A percentile compares a stretch with the other conserved stretches of the same genome.
Conservation (phyloP, 805 yeast genomes). For the Komagataella populi region DNA sequence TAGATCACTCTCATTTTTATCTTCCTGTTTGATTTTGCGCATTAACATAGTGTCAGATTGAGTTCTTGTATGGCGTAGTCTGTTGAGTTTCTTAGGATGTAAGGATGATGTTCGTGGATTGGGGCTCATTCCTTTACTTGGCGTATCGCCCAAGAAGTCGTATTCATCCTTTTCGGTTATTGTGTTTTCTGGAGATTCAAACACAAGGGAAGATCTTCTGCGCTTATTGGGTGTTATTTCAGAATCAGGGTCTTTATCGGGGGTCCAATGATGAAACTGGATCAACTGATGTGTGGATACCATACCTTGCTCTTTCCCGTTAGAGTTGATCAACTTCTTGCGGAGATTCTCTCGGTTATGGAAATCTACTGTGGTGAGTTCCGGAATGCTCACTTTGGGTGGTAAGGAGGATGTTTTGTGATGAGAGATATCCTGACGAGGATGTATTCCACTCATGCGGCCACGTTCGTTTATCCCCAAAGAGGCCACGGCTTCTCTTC, state of each 20-base stretch:
- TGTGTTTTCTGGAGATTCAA: neutral
- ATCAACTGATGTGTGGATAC: slow-evolving; percentile 24
- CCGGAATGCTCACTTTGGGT: slow-evolving; percentile 18
- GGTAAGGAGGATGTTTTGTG: slow-evolving; percentile 20
- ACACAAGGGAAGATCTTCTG: slow-evolving; percentile 1
- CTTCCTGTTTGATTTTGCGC: neutral
- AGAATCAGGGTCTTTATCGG: slow-evolving; percentile 8
- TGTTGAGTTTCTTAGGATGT: neutral
- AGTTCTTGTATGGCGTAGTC: neutral
- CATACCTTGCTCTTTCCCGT: slow-evolving; percentile 17
- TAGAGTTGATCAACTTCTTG: slow-evolving; percentile 5
- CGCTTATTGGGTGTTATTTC: neutral
- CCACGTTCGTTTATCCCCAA: slow-evolving; percentile 9
- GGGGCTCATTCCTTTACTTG: neutral
- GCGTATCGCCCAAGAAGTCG: neutral
- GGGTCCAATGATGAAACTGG: slow-evolving; percentile 39
- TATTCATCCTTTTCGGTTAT: neutral
- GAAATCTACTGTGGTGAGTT: slow-evolving; percentile 15
- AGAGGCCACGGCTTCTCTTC: slow-evolving; percentile 58
- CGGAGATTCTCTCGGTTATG: slow-evolving; percentile 5
- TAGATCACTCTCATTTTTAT: neutral
- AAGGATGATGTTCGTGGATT: neutral
- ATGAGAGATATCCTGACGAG: neutral
- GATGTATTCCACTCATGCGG: neutral
- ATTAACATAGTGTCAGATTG: neutral